phyloP scores from a whole-genome alignment of 208 protist species.

The Trypanosoma cruzi region DNA sequence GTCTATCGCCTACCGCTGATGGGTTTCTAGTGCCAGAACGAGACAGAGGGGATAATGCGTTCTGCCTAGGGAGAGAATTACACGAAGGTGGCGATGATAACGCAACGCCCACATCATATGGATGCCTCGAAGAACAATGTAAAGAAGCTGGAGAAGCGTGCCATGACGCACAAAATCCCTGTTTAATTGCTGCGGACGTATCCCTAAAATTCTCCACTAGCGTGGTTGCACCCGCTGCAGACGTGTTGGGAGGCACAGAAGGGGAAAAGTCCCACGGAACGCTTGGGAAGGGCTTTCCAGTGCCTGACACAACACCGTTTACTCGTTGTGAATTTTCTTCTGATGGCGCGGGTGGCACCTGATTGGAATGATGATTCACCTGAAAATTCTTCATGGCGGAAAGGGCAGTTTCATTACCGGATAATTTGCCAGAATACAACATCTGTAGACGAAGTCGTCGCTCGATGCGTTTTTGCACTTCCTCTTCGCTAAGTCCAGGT shows the following conservation, averaged over 20 bases:
- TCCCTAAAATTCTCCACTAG: not conserved
- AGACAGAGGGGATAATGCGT: not conserved
- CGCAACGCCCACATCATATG: constrained; percentile 21
- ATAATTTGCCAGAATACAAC: constrained; percentile 34
- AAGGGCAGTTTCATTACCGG: not conserved
- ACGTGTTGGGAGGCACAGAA: not conserved
- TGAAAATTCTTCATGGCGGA: not conserved
- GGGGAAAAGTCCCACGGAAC: constrained; percentile 29
- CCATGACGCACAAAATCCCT: not conserved
- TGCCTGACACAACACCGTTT: not conserved
- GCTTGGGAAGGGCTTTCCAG: not conserved
- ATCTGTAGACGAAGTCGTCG: constrained; percentile 39
- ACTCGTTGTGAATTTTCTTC: constrained; percentile 1
- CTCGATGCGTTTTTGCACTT: constrained; percentile 28
- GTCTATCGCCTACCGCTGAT: not conserved
- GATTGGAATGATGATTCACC: not conserved
- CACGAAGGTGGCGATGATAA: not conserved
- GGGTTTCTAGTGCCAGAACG: not conserved
- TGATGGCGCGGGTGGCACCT: not conserved
- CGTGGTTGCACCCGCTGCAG: not conserved
- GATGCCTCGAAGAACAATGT: constrained; percentile 3
- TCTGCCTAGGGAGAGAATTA: not conserved
- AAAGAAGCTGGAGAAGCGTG: not conserved
- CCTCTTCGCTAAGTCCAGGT: constrained; percentile 5
- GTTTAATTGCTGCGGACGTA: not conserved